Conservation (phyloP, 2,329 filamentous ascomycete genomes). For the Huntiella bhutanensis region DNA sequence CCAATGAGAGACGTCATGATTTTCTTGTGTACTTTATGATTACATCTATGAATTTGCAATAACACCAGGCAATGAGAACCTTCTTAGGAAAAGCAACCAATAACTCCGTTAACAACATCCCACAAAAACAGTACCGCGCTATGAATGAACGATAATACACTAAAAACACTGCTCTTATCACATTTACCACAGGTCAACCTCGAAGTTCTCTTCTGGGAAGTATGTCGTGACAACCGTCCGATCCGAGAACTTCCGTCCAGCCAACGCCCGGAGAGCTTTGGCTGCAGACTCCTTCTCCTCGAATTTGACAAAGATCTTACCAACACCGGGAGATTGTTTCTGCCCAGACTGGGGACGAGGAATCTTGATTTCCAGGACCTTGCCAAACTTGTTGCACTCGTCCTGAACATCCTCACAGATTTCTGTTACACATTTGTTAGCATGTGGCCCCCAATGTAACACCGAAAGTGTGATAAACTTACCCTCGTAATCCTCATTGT, state of each 20-base stretch:
- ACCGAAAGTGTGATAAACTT: conserved; percentile 16
- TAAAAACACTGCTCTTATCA: too few species aligned
- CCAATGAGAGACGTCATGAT: too few species aligned
- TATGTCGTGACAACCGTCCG: conserved; percentile 92
- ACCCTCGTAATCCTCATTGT: conserved; percentile 92
- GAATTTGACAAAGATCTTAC: conserved; percentile 96
- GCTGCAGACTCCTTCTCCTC: conserved; percentile 58
- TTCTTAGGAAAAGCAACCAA: not conserved
- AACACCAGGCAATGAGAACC: too few species aligned
- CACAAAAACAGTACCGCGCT: not conserved
- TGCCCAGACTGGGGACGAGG: conserved; percentile 70
- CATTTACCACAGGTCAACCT: conserved; percentile 66
- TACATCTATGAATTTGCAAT: too few species aligned
- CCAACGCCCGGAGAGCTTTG: conserved; percentile 73
- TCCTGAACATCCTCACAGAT: conserved; percentile 88
- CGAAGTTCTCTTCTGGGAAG: conserved; percentile 95
- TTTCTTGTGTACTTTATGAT: too few species aligned
- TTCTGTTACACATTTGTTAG: conserved; percentile 41
- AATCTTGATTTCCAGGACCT: conserved; percentile 75
- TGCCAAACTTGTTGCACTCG: conserved; percentile 82
- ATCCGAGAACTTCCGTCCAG: conserved; percentile 88
- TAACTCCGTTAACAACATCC: conserved; percentile 6
- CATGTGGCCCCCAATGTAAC: not conserved
- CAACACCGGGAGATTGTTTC: conserved; percentile 71
- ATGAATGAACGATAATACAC: not conserved